Percentiles rank a stretch among this genome's conserved stretches.
Conservation (phyloP, 345 rosid species). For the Odontarrhena argentea region DNA sequence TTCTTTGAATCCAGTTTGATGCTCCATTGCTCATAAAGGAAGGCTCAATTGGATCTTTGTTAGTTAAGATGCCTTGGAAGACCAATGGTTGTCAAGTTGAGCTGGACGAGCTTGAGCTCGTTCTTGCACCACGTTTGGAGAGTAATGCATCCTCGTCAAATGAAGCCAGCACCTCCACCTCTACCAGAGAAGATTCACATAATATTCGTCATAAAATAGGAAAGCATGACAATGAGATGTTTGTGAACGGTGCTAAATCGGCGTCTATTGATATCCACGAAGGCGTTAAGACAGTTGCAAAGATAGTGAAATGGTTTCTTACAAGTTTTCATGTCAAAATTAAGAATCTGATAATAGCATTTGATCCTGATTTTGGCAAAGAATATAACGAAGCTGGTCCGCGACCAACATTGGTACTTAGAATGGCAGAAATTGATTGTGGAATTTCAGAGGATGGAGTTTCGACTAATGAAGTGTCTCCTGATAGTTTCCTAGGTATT, state of each 20-base stretch:
- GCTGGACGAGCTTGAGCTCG: conserved; percentile 87
- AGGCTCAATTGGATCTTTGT: conserved; percentile 85
- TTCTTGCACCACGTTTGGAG: conserved; percentile 57
- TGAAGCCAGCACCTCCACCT: conserved; percentile 42
- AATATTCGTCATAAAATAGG: conserved; percentile 39
- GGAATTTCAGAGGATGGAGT: conserved; percentile 71
- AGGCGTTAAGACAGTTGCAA: conserved; percentile 95
- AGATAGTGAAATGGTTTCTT: conserved; percentile 90
- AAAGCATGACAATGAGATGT: conserved; percentile 46
- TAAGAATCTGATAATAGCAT: conserved; percentile 75
- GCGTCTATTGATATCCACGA: conserved; percentile 74
- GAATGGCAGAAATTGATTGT: conserved; percentile 67
- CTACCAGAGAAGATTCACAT: conserved; percentile 41
- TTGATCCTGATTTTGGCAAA: conserved; percentile 57
- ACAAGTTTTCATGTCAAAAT: conserved; percentile 77
- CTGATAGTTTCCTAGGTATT: conserved; percentile 67
- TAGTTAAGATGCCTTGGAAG: conserved; percentile 83
- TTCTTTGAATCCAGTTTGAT: conserved; percentile 55
- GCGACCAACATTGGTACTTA: conserved; percentile 60
- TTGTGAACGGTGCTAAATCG: conserved; percentile 44
- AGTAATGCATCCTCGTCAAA: conserved; percentile 33
- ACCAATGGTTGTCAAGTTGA: conserved; percentile 82
- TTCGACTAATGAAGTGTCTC: conserved; percentile 38
- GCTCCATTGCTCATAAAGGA: conserved; percentile 71
- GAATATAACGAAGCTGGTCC: conserved; percentile 40